These are phyloP conservation scores for Hericium alpestre DNA, from an alignment of 768 basidiomycete species.

Conservation along the genomic window DNA sequence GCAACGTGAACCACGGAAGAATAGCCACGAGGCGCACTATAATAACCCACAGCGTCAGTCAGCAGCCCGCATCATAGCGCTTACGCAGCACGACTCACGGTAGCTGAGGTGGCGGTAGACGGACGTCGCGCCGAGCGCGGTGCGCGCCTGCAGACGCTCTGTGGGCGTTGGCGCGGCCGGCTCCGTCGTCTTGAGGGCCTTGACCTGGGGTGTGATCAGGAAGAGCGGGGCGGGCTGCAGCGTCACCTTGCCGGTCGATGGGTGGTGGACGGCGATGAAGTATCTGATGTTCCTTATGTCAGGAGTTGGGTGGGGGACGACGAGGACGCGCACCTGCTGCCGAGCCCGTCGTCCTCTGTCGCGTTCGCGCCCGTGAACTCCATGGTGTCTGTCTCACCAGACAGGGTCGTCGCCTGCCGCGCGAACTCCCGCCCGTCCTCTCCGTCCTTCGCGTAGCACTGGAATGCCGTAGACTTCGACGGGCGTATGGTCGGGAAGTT, in stretches of 20 bases:
- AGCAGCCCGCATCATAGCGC: background rate
- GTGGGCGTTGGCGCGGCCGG: slow-evolving; percentile 39
- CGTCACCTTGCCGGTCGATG: slow-evolving; percentile 56
- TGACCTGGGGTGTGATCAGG: slow-evolving; percentile 68
- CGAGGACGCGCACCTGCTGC: slow-evolving; percentile 45
- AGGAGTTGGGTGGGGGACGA: too few relatives aligned
- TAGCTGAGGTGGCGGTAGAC: slow-evolving; percentile 36
- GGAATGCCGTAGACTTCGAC: slow-evolving; percentile 48
- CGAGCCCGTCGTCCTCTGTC: slow-evolving; percentile 36
- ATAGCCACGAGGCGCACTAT: slow-evolving; percentile 40
- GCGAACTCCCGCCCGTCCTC: slow-evolving; percentile 24
- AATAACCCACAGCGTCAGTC: background rate
- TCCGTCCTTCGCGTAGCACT: slow-evolving; percentile 38
- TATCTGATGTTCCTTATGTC: slow-evolving; percentile 40
- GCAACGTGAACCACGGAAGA: slow-evolving; percentile 41
- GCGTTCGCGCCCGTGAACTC: slow-evolving; percentile 70
- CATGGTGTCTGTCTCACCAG: slow-evolving; percentile 74
- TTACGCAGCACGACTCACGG: slow-evolving; percentile 25
- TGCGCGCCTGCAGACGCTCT: slow-evolving; percentile 35
- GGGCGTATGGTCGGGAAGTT: slow-evolving; percentile 59
- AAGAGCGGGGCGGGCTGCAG: slow-evolving; percentile 60
- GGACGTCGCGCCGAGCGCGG: slow-evolving; percentile 28
- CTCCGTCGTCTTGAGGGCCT: slow-evolving; percentile 63
- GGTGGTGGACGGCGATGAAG: slow-evolving; percentile 74
- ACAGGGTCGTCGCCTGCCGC: slow-evolving; percentile 36